Evolutionary conservation across 192 early-diverging fungal genomes (phyloP), one percentile per base, ranked within the genome.

Genomic region (Podila horticola): DNA sequence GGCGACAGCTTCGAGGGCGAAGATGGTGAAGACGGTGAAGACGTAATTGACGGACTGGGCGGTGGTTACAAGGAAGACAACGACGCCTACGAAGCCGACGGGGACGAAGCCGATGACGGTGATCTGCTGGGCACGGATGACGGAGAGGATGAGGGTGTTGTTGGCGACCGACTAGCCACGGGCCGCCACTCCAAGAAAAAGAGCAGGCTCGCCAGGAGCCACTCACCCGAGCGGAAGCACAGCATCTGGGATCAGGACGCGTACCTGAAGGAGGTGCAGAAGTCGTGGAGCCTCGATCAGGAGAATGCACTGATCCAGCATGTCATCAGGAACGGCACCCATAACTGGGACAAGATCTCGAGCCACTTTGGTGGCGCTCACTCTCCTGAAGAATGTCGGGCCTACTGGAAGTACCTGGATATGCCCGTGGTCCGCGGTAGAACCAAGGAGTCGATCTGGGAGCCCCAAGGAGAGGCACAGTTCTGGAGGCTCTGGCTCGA

Each of bases 401-500:
- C 66, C 17, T 72, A 72, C 38, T 81, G 77, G 77, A 81, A 81
- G 29, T 61, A 59, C 34, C 66, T 81, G 4, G 77, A 81, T 34
- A 81, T 81, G 71, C 77, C 77, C 7, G 71, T 81, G 4, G 20
- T n/a, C n/a, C 66, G 55, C 4, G 24, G 36, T 19, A 20, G 5
- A n/a, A 11, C 7, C 5, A 22, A 55, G 15, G 8, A 5, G 33
- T 29, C 10, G 48, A 72, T 64, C 31, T 72, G 65, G 76, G 66
- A 68, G 17, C 15, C 68, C 2, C 50, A 64, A n/a, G 20, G 57
- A 1, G 76, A 72, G 55, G 60, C 66, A 2, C 55, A 57, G 24
- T 81, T 81, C 58, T 81, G 77, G 77, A 31, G 52, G 20, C 31
- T 69, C 9, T 81, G 77, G 77, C 55, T 73, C 17, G 71, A 81